These are phyloP conservation scores for Trichoderma gamsii DNA, from an alignment of 495 filamentous ascomycete genomes.

Conservation along the genomic window DNA sequence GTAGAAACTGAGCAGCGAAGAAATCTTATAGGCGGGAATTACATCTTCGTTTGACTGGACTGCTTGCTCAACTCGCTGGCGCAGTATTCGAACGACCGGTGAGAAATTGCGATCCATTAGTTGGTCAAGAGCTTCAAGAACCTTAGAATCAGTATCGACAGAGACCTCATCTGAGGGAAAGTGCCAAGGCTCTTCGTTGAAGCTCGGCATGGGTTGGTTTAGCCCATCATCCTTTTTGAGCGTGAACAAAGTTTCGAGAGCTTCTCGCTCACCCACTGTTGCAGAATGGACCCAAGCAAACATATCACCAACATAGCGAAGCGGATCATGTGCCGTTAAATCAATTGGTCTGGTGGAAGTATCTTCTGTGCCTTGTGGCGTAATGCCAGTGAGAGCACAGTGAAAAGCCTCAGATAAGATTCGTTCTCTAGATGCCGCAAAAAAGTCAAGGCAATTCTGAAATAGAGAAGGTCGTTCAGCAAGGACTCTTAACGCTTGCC, in stretches of 20 bases:
- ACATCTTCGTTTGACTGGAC: slow-evolving; percentile 89
- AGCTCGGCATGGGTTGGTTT: neutral
- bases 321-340: slow-evolving; percentile 80
- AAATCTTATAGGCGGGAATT: slow-evolving; percentile 80
- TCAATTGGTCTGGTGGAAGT: slow-evolving; percentile 82
- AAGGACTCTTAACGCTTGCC: slow-evolving; percentile 76
- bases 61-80: slow-evolving; percentile 82
- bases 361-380: slow-evolving; percentile 37
- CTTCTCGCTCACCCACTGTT: slow-evolving; percentile 87
- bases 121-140: slow-evolving; percentile 74
- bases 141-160: slow-evolving; percentile 60
- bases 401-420: slow-evolving; percentile 87
- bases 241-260: slow-evolving; percentile 85
- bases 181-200: slow-evolving; percentile 64
- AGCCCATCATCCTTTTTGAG: slow-evolving; percentile 78
- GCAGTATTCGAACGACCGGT: slow-evolving; percentile 68
- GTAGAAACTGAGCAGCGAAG: slow-evolving; percentile 87
- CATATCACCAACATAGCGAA: slow-evolving; percentile 96
- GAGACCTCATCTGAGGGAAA: slow-evolving; percentile 52
- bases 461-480: slow-evolving; percentile 87
- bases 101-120: slow-evolving; percentile 81
- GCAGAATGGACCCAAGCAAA: slow-evolving; percentile 94
- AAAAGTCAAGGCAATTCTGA: slow-evolving; percentile 89
- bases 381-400: slow-evolving; percentile 74
- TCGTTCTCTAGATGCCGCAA: slow-evolving; percentile 83